Conservation (phyloP, 352 stramenopile species). For the Pythium apleroticum region DNA sequence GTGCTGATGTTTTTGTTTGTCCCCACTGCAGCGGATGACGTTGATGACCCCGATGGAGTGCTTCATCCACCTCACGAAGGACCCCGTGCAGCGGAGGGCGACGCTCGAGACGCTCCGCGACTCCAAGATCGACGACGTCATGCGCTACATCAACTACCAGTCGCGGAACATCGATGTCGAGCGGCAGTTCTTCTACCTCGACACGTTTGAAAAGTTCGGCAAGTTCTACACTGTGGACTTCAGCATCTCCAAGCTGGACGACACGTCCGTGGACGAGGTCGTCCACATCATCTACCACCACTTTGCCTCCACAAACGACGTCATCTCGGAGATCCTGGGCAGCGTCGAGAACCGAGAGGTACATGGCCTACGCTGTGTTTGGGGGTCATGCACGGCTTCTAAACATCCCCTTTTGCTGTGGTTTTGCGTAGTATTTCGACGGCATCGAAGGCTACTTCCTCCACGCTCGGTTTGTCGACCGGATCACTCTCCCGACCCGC, state of each 20-base stretch:
- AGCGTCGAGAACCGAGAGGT: constrained; percentile 59
- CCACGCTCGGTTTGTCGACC: constrained; percentile 60
- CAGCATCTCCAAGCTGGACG: constrained; percentile 48
- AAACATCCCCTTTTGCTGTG: no score
- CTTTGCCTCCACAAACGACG: constrained; percentile 53
- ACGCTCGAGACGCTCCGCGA: constrained; percentile 51
- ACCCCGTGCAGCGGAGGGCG: constrained; percentile 37
- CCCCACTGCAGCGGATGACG: constrained; percentile 40
- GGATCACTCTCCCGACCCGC: constrained; percentile 43
- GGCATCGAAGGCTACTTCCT: constrained; percentile 51
- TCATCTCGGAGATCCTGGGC: constrained; percentile 51
- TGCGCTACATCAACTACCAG: constrained; percentile 46
- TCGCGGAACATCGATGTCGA: constrained; percentile 49
- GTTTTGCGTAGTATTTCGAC: constrained; percentile 47
- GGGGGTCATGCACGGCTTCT: no score
- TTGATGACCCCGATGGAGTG: constrained; percentile 74
- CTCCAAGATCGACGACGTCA: constrained; percentile 44
- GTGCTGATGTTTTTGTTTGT: constrained; percentile 7
- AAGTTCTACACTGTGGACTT: constrained; percentile 75
- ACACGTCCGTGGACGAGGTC: constrained; percentile 46
- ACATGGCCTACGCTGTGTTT: background rate
- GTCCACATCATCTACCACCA: constrained; percentile 56
- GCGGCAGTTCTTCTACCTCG: constrained; percentile 63
- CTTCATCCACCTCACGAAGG: constrained; percentile 49
- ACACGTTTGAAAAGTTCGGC: constrained; percentile 65